Evolutionary conservation across 2,329 filamentous ascomycete species (phyloP), one percentile per base, ranked within the genome.

Genomic region (Colletotrichum ledebouriae): DNA sequence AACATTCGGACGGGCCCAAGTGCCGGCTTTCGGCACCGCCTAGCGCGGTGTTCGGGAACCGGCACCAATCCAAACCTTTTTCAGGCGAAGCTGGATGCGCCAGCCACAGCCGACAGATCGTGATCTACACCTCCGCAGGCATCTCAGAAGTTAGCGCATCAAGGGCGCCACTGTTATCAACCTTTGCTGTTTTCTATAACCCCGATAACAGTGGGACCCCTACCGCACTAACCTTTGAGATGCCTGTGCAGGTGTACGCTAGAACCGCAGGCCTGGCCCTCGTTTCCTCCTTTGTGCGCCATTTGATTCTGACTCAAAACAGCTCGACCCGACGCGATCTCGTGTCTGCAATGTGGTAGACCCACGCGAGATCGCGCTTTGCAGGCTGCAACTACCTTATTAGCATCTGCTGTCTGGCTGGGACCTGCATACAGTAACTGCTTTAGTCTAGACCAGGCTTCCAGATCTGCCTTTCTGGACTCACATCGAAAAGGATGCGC

Each of bases 21-120:
- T 33, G 13, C 46, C 58, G 58, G 58, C 58, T 60, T 50, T 60
- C 58, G 58, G 58, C 58, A 60, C 58, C 46, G 7, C 58, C 58
- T 49, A 41, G 58, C 58, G 20, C 46, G 33, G 46, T 33, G 44
- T 22, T 29, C 58, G 58, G 58, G 33, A 60, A 15, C 44, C 58
- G 58, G 58, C 58, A 60, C 33, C 44, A 46, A 20, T 15, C 33
- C 41, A 42, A 52, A 20, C 58, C 34, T 60, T 42, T 60, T 52
- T 17, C 44, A 20, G 58, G 58, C 12, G n/a, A 42, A 60, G 46
- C 33, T 60, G 58, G 50, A 33, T 44, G 44, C 13, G 58, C 58
- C 33, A 60, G 58, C 44, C 58, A 60, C 58, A 52, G 13, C 34
- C 58, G 44, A 34, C 41, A 52, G 56, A 46, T 58, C 37, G n/a